phyloP scores from a whole-genome alignment of 1,284 basidiomycete genomes.

The Ganoderma sinense region DNA sequence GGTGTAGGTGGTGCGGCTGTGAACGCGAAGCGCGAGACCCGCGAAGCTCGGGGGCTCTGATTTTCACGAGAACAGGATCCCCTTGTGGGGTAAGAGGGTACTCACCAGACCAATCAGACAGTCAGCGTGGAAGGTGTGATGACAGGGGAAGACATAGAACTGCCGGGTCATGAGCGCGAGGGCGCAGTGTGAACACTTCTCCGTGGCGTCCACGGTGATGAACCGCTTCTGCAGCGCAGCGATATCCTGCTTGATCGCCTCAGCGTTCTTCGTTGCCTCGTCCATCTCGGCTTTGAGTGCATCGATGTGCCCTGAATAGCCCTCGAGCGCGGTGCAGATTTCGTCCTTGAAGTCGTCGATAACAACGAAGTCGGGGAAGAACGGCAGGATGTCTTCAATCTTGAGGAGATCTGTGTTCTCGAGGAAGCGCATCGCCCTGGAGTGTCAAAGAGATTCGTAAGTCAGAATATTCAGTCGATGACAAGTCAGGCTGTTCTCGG shows the following conservation, averaged over 20 bases:
- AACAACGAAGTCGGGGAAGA: slow-evolving; percentile 99
- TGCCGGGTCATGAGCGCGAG: slow-evolving; percentile 84
- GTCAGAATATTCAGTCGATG: not conserved
- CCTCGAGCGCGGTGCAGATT: slow-evolving; percentile 95
- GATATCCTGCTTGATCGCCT: slow-evolving; percentile 94
- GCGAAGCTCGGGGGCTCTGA: not conserved
- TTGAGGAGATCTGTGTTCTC: slow-evolving; percentile 95
- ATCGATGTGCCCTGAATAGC: slow-evolving; percentile 93
- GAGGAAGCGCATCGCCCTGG: slow-evolving; percentile 94
- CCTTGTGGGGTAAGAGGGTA: slow-evolving; percentile 19
- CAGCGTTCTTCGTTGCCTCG: slow-evolving; percentile 90
- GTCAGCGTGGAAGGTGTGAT: slow-evolving; percentile 95
- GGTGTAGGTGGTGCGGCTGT: slow-evolving; percentile 5
- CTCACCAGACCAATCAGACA: slow-evolving; percentile 91
- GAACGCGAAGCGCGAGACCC: not conserved
- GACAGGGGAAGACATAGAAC: slow-evolving; percentile 99
- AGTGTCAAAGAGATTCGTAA: not conserved
- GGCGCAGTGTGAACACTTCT: slow-evolving; percentile 87
- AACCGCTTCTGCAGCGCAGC: slow-evolving; percentile 88
- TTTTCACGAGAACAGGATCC: not conserved
- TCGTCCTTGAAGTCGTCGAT: slow-evolving; percentile 99
- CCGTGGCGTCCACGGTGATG: slow-evolving; percentile 89
- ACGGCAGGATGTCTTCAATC: slow-evolving; percentile 98
- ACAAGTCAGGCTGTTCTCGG: not conserved
- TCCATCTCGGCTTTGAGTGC: slow-evolving; percentile 95